A percentile compares a stretch with the other conserved stretches of the same genome.
These are phyloP conservation scores for Quambalaria eucalypti DNA, from an alignment of 1,284 basidiomycete species.

Conservation along the genomic window DNA sequence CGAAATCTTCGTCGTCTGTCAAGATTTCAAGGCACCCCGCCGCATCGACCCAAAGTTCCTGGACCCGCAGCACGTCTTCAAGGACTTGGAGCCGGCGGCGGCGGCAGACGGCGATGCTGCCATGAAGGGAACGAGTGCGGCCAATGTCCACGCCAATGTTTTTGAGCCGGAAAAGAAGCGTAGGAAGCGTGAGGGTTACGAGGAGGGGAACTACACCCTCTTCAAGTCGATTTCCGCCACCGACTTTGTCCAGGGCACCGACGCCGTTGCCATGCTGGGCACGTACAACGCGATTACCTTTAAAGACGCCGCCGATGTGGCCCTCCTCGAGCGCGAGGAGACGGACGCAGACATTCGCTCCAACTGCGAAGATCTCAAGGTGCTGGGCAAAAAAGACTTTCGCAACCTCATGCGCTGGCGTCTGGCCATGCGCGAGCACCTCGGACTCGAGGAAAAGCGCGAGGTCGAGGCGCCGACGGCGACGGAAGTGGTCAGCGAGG, in stretches of 20 bases:
- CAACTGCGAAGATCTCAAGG: constrained; percentile 86
- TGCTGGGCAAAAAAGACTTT: constrained; percentile 95
- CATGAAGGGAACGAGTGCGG: constrained; percentile 32
- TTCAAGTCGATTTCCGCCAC: constrained; percentile 67
- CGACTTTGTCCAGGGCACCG: constrained; percentile 61
- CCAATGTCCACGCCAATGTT: constrained; percentile 58
- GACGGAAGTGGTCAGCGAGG: constrained; percentile 61
- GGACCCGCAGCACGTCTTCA: constrained; percentile 95
- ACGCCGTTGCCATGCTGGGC: constrained; percentile 65
- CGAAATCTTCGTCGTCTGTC: constrained; percentile 98
- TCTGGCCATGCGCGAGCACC: constrained; percentile 62
- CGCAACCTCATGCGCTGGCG: constrained; percentile 83
- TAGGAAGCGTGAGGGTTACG: constrained; percentile 85
- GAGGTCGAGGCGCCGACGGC: constrained; percentile 14
- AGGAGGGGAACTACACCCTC: constrained; percentile 84
- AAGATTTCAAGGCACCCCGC: constrained; percentile 86
- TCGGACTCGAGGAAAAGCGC: constrained; percentile 30
- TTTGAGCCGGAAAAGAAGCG: constrained; percentile 97
- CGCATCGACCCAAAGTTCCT: constrained; percentile 97
- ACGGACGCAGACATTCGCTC: constrained; percentile 65
- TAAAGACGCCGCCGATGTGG: constrained; percentile 58
- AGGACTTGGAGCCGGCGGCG: constrained; percentile 60
- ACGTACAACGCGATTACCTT: constrained; percentile 77
- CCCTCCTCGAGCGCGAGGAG: constrained; percentile 56
- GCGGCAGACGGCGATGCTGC: constrained; percentile 10